These are phyloP conservation scores for Auxenochlorella pyrenoidosa DNA, from an alignment of 139 green algal genomes.

Conservation along the genomic window DNA sequence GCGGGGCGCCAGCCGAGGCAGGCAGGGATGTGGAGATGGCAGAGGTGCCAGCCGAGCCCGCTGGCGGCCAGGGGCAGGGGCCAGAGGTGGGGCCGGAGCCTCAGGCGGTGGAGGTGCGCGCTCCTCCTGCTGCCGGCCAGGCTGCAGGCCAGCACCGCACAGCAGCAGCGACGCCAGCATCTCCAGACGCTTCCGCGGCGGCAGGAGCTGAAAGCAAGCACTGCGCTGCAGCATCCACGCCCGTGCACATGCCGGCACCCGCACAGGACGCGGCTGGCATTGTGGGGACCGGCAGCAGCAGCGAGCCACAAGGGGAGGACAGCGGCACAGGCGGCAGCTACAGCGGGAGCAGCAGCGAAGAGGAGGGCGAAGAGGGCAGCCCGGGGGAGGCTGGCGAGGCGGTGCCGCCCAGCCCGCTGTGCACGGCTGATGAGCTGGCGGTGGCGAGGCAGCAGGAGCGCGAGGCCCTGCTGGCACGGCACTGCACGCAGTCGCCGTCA, in stretches of 20 bases:
- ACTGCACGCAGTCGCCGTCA: background rate
- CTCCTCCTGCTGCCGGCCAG: background rate
- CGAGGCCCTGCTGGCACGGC: background rate
- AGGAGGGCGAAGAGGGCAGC: background rate
- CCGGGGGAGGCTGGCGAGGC: background rate
- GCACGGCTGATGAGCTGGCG: slow-evolving; percentile 4
- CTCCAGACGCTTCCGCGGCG: background rate
- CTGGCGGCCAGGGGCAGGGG: background rate
- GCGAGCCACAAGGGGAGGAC: background rate
- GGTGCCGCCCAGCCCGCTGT: slow-evolving; percentile 17
- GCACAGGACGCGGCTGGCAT: background rate
- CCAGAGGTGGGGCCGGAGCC: background rate
- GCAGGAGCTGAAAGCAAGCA: no score
- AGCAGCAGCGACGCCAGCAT: background rate
- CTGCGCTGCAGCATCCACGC: background rate
- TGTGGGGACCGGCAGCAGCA: background rate
- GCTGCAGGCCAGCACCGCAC: background rate
- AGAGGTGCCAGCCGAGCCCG: background rate
- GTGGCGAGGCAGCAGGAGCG: slow-evolving; percentile 1
- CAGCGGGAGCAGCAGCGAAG: slow-evolving; percentile 15
- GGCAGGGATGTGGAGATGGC: background rate
- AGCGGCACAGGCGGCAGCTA: background rate
- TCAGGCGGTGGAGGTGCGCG: background rate
- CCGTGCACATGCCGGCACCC: background rate
- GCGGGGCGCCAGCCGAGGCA: background rate